Evolutionary conservation across 1,284 basidiomycete genomes (phyloP).

Genomic region (Trametes versicolor): DNA sequence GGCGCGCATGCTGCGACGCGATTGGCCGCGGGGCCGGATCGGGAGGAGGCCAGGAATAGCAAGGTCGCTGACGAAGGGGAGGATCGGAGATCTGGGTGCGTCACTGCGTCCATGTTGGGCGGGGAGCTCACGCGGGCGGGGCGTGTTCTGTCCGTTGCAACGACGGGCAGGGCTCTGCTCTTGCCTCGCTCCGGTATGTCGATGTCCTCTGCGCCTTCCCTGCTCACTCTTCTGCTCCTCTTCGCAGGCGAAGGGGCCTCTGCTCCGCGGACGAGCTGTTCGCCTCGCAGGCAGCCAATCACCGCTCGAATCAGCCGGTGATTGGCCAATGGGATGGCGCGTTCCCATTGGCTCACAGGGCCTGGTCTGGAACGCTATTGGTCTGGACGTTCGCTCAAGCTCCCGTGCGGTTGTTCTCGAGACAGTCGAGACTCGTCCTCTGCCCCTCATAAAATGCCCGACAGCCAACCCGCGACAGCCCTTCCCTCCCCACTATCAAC

Average conservation of each 20-base stretch:
- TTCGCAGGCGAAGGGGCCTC: background rate
- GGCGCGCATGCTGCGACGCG: conserved; percentile 20
- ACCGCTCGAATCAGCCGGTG: conserved; percentile 26
- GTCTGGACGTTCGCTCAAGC: conserved; percentile 39
- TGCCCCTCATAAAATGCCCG: conserved; percentile 39
- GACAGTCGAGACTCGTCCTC: conserved; percentile 43
- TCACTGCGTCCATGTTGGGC: conserved; percentile 11
- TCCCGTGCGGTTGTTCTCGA: conserved; percentile 39
- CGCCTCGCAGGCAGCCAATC: conserved; percentile 23
- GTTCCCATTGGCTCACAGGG: conserved; percentile 38
- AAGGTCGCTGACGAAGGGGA: conserved; percentile 10
- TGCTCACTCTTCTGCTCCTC: background rate
- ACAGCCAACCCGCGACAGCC: conserved; percentile 32
- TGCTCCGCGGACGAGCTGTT: conserved; percentile 4
- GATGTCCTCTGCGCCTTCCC: background rate
- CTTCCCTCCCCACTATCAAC: conserved; percentile 29
- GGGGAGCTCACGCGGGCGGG: conserved; percentile 14
- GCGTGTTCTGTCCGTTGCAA: conserved; percentile 19
- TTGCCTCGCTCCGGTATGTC: background rate
- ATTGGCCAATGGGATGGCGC: conserved; percentile 36
- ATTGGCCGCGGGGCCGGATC: conserved; percentile 24
- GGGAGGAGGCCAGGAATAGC: conserved; percentile 22
- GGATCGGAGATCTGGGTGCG: conserved; percentile 11
- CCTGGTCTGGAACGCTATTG: conserved; percentile 43
- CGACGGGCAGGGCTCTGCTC: background rate